Evolutionary conservation across 495 filamentous ascomycete species (phyloP), one percentile per base, ranked within the genome.

Genomic region (Daldinia grandis): DNA sequence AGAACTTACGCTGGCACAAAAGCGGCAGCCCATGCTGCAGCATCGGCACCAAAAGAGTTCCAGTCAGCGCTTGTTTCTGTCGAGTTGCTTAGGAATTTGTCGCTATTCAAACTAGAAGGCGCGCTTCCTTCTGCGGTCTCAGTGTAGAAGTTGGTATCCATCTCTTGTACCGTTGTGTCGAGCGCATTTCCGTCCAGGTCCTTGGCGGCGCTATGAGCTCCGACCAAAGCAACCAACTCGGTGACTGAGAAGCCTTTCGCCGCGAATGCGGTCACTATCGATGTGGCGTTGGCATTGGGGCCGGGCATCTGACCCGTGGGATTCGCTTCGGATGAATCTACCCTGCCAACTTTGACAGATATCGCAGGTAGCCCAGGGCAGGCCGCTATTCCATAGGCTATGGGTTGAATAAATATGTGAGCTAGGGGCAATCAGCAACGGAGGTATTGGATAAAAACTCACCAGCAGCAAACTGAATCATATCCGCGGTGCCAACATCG

Each of bases 391-490:
- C 66, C 71, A 40, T 66, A 57, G 0, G 71, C 69, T 75, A 28
- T 40, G 12, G 54, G 28, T 49, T 53, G 58, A 61, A 7, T 6
- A 53, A 49, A 40, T n/a, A 35, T 40, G 38, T 67, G 15, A 74
- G 58, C 38, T 15, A 40, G 27, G 19, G 21, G 7, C 2, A 6
- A 62, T 1, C 17, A 27, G 14, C 31, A 33, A 12, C 0, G 35
- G 17, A 33, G 44, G 33, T 10, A 2, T 25, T n/a, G 5, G 12
- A 53, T 4, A 49, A 53, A 19, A 15, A 51, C 73, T 75, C 40
- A 75, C 73, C 73, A 12, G 73, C 66, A 58, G 68, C 73, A 25
- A 75, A 69, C 28, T 75, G 73, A 9, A 75, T 72, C 31, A 72
- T 1, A 50, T 75, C 73, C 5, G 73, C 73, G 28, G 57, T 57